These are phyloP conservation scores for Trichosporon sp. DNA, from an alignment of 1,284 basidiomycete species.

Conservation along the genomic window DNA sequence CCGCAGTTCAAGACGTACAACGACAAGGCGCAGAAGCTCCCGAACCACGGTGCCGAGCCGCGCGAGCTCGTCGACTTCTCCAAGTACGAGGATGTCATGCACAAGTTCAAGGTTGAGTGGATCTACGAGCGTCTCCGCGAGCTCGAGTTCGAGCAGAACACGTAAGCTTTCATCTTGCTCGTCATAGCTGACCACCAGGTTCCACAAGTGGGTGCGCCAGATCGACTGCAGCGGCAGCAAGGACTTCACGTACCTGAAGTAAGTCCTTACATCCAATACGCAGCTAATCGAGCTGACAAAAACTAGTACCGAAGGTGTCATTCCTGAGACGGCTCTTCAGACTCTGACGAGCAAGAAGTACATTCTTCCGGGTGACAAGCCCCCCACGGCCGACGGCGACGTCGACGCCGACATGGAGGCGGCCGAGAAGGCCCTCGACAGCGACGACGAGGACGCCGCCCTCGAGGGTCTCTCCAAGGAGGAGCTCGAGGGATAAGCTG, in stretches of 20 bases:
- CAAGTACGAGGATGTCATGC: constrained; percentile 65
- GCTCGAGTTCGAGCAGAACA: constrained; percentile 75
- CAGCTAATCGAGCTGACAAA: constrained; percentile 42
- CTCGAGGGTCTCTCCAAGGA: constrained; percentile 66
- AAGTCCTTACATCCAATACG: constrained; percentile 29
- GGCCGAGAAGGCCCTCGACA: constrained; percentile 61
- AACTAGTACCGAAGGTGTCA: constrained; percentile 66
- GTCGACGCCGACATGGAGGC: constrained; percentile 63
- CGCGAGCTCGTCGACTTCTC: constrained; percentile 68
- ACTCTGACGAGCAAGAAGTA: constrained; percentile 62
- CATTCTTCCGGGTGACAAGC: constrained; percentile 37
- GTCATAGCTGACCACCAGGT: constrained; percentile 32
- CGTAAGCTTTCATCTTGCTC: constrained; percentile 62
- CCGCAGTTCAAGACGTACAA: constrained; percentile 73
- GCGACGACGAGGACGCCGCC: constrained; percentile 58
- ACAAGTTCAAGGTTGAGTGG: constrained; percentile 76
- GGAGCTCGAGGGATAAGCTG: constrained; percentile 69
- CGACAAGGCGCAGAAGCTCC: constrained; percentile 46
- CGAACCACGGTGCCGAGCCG: constrained; percentile 26
- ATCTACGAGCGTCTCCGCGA: constrained; percentile 82
- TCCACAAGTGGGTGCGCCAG: constrained; percentile 55
- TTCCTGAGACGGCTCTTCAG: constrained; percentile 66
- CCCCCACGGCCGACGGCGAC: constrained; percentile 56
- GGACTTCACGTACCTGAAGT: constrained; percentile 48
- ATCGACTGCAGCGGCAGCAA: constrained; percentile 43